Base-by-base conservation (phyloP, 306 rosid species). In the Spatholobus suberectus region DNA sequence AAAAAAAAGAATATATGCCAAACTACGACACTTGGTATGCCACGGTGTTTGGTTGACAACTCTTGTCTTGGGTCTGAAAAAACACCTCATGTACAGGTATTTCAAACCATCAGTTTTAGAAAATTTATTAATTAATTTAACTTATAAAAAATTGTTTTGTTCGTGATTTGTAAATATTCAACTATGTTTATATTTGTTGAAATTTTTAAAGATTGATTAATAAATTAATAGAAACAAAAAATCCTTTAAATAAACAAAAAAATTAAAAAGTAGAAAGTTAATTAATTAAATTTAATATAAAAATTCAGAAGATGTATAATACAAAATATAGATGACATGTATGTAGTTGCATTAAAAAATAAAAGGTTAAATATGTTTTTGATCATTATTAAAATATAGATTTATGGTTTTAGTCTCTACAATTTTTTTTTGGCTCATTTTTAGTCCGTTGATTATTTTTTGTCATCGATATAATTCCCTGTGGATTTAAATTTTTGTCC, bases 1-100 rank as follows among this genome's bases (percentile, higher is more conserved):
- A 27, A 27, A 10, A 10, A 61, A 61, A n/a, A n/a, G n/a, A n/a
- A n/a, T n/a, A 46, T 29, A 62, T 55, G 54, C 51, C 37, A 59
- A 29, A 17, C 24, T 24, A 12, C 4, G 78, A 82, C 86, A 68
- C 75, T 7, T 77, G 81, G 65, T 46, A 66, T 37, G 40, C 58
- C 69, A 82, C 7, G 20, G 8, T 84, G 46, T 78, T 44, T 8
- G 21, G 69, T 77, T 77, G 5, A 70, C 21, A 2, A 29, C 77
- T 69, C 8, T 52, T 10, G 13, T 27, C 26, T 24, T 62, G 40
- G 44, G 37, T 34, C 69, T 27, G 9, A 18, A 52, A 52, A n/a
- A 65, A 7, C 23, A 17, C 71, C 26, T 65, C 71, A 65, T 34
- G 24, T 8, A 54, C 11, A 2, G 26, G 61, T n/a, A n/a, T 52